Evolutionary conservation across 2,329 filamentous ascomycete genomes (phyloP), one percentile per base, ranked within the genome.

Genomic region (Hymenoscyphus occultus): DNA sequence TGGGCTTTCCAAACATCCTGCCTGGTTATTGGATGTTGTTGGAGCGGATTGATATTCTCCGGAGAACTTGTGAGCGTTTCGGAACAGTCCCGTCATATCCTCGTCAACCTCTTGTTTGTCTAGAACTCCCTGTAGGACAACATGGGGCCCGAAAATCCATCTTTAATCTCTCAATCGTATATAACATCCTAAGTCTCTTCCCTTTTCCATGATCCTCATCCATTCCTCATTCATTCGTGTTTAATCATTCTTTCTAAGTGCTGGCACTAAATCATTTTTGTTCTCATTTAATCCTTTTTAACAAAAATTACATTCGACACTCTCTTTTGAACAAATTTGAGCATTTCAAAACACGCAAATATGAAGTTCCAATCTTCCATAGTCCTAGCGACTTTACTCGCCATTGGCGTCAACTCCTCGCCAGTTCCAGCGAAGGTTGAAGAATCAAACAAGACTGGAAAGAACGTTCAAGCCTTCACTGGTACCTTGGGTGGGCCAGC

Each of bases 401-500:
- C 56, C 56, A 39, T 57, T 28, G 14, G 56, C 13, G 56, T 9
- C 16, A 32, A 57, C 31, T 22, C 56, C 10, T 57, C 56, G 7
- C 56, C 56, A 2, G 35, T 57, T 22, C 56, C 56, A 57, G 56
- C 45, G 7, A 51, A 10, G 22, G 45, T 22, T 28, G 19, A 22
- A 12, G 42, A n/a, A 7, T 19, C 45, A 51, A 51, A 19, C 19
- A 12, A 22, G 22, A 35, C 45, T 42, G 45, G 59, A 14, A 45
- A 42, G 2, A 78, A 80, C 66, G 74, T 80, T 51, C 78, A 81
- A 66, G 74, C 72, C 19, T 78, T 78, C 66, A 79, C 77, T 19
- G 79, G 78, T 40, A 80, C 81, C 62, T 76, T 88, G 65, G 84
- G 80, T 56, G 84, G 83, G 60, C 77, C 78, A 59, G 77, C 78